Evolutionary conservation across 2,329 filamentous ascomycete species (phyloP), one percentile per base, ranked within the genome.

Genomic region (Simplicillium sp.): DNA sequence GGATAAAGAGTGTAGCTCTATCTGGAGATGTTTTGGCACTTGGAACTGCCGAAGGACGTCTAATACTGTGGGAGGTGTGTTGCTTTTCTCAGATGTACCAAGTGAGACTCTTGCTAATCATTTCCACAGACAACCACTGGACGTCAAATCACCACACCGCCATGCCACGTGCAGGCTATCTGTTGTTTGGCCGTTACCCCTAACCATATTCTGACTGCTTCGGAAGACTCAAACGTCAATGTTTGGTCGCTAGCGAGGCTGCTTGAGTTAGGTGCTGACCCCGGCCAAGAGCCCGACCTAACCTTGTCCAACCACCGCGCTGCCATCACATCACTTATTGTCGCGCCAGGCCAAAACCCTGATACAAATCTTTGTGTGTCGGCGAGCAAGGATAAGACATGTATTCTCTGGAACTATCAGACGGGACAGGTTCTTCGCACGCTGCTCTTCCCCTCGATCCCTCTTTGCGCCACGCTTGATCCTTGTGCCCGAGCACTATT

Each of bases 331-430:
- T 77, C 72, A 39, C 56, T 84, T 14, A 62, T 62, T 5, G 63
- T 73, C 34, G 82, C 84, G 14, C 79, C 85, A 54, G 82, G 83
- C 55, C 68, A 73, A 44, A 82, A 78, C 56, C 57, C 65, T 13
- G 77, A 80, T 52, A 83, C 83, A 44, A 90, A 86, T 58, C 80
- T 97, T 45, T 89, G 84, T 44, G 74, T 96, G 15, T 94, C 90
- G 3, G 78, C 82, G 7, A 87, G 87, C 48, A 80, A 77, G 51
- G 92, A 97, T 64, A 89, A 86, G 62, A 92, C 87, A 7, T 87
- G 87, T 51, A 82, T 95, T 53, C 71, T 94, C 45, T 98, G 92
- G 92, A 89, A 97, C 62, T 94, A 94, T 57, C 78, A 81, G 46
- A 85, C 79, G 1, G 87, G 87, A 32, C 75, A 78, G 45, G 70